Evolutionary conservation across 192 early-diverging fungal genomes (phyloP).

Genomic region (Coemansia sp.): DNA sequence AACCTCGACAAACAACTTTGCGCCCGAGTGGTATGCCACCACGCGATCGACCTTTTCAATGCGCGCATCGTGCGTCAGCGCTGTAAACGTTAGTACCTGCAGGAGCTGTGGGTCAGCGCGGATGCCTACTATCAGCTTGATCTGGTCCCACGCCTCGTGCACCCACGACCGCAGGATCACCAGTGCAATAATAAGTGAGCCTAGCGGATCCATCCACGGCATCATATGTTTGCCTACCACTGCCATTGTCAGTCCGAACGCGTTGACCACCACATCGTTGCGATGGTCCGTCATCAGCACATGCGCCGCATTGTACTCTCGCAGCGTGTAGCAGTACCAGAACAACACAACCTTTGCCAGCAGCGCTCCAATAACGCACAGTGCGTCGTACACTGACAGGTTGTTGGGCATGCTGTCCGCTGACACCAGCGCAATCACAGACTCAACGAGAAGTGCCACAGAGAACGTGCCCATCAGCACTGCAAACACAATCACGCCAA

Average conservation of each 20-base stretch:
- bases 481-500: conserved; percentile 76
- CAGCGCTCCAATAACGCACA: conserved; percentile 57
- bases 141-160: conserved; percentile 65
- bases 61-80: conserved; percentile 68
- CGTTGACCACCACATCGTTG: conserved; percentile 74
- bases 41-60: conserved; percentile 72
- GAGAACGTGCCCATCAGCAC: conserved; percentile 74
- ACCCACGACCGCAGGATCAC: conserved; percentile 70
- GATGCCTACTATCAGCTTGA: conserved; percentile 77
- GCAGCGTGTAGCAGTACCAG: conserved; percentile 64
- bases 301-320: conserved; percentile 57
- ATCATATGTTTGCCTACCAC: conserved; percentile 57
- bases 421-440: conserved; percentile 56
- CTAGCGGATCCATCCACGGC: conserved; percentile 72
- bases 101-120: conserved; percentile 77
- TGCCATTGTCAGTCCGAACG: conserved; percentile 66
- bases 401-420: conserved; percentile 47
- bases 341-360: conserved; percentile 62
- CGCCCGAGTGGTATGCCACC: conserved; percentile 84
- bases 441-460: conserved; percentile 67
- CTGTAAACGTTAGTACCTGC: conserved; percentile 83
- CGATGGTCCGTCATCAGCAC: conserved; percentile 70
- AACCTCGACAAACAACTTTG: conserved; percentile 89
- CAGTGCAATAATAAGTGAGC: conserved; percentile 65
- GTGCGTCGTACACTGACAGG: conserved; percentile 51